phyloP scores from a whole-genome alignment of 1,284 basidiomycete species.

The Rhodotorula sp. region DNA sequence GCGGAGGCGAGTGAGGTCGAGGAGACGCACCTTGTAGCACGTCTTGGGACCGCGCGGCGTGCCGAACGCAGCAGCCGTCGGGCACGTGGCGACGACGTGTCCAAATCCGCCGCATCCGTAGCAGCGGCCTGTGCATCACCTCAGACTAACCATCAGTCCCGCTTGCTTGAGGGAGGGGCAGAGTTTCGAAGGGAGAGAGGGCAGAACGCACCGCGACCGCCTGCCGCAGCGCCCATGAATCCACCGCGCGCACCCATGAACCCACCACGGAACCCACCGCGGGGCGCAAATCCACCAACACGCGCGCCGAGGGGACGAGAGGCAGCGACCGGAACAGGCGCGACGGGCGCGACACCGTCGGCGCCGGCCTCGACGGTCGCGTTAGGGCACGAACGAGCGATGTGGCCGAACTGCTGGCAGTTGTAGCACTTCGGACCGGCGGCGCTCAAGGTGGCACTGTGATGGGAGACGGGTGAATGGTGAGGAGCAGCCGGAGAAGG shows the following conservation, averaged over 20 bases:
- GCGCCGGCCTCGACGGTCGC: neutral
- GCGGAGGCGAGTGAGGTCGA: too few species aligned
- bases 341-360: constrained; percentile 11
- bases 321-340: constrained; percentile 10
- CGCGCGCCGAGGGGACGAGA: constrained; percentile 17
- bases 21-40: constrained; percentile 58
- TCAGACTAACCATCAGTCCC: neutral
- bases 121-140: constrained; percentile 61
- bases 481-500: neutral
- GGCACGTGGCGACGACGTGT: constrained; percentile 58
- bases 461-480: neutral
- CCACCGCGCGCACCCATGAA: constrained; percentile 33
- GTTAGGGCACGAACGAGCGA: constrained; percentile 67
- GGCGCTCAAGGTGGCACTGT: constrained; percentile 2
- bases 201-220: neutral
- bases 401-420: constrained; percentile 53
- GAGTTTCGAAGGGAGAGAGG: neutral
- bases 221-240: constrained; percentile 44
- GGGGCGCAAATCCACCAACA: constrained; percentile 29
- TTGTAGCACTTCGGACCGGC: constrained; percentile 40
- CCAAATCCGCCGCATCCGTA: constrained; percentile 60
- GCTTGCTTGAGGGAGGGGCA: too few species aligned
- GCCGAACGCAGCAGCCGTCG: constrained; percentile 59
- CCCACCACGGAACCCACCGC: constrained; percentile 37
- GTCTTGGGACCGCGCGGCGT: constrained; percentile 67